Percentiles rank a stretch among this genome's conserved stretches.
These are phyloP conservation scores for Fraxinus albicans DNA, from an alignment of 305 asterid genomes.

Conservation along the genomic window DNA sequence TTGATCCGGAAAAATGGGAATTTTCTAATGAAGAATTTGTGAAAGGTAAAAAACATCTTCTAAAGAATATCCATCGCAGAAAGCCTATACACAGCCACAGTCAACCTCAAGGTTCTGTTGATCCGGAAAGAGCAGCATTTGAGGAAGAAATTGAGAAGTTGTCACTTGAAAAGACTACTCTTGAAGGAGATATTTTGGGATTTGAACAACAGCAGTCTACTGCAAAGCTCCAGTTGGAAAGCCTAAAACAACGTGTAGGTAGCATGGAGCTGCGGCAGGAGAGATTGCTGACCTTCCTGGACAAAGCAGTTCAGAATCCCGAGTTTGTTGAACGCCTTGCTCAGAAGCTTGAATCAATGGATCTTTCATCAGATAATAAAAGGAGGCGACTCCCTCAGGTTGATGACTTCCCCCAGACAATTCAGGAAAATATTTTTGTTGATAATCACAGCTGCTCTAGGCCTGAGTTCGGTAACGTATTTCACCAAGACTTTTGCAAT, in stretches of 20 bases:
- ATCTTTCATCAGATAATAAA: slow-evolving; percentile 75
- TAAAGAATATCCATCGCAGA: slow-evolving; percentile 84
- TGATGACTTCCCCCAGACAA: slow-evolving; percentile 44
- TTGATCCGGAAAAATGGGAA: slow-evolving; percentile 96
- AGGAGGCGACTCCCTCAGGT: slow-evolving; percentile 78
- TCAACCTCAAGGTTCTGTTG: slow-evolving; percentile 73
- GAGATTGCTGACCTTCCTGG: slow-evolving; percentile 49
- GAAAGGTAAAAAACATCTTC: slow-evolving; percentile 87
- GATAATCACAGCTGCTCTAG: slow-evolving; percentile 57
- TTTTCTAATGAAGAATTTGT: slow-evolving; percentile 90
- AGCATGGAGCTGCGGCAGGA: slow-evolving; percentile 79
- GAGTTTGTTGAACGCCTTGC: slow-evolving; percentile 63
- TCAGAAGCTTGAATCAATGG: slow-evolving; percentile 80
- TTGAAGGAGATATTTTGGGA: slow-evolving; percentile 49
- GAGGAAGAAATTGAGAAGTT: slow-evolving; percentile 92
- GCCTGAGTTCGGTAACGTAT: slow-evolving; percentile 45
- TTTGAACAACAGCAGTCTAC: slow-evolving; percentile 65
- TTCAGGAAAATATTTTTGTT: slow-evolving; percentile 45
- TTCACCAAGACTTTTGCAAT: slow-evolving; percentile 55
- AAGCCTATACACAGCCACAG: slow-evolving; percentile 98
- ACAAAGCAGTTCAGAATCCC: slow-evolving; percentile 65
- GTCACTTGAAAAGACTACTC: slow-evolving; percentile 64
- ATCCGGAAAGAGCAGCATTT: slow-evolving; percentile 76
- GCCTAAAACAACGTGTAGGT: slow-evolving; percentile 52
- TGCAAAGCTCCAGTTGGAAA: slow-evolving; percentile 59